Conservation (phyloP, 805 yeast species). For the Kodamaea laetipori region DNA sequence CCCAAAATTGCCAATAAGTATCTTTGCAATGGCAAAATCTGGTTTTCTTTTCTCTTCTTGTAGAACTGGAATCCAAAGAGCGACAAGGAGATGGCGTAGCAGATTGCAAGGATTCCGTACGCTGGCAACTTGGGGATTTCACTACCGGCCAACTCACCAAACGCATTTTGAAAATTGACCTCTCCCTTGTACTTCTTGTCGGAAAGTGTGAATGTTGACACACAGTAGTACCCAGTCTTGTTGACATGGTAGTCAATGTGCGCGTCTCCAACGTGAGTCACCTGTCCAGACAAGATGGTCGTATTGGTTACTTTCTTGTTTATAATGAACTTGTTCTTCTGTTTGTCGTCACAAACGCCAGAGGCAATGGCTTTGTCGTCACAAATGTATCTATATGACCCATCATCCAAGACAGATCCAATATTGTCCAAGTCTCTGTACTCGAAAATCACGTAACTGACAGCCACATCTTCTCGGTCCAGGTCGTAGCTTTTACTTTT, state of each 20-base stretch:
- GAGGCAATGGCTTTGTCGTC: slow-evolving; percentile 64
- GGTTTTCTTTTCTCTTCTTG: slow-evolving; percentile 72
- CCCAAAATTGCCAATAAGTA: slow-evolving; percentile 84
- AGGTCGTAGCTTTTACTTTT: slow-evolving; percentile 23
- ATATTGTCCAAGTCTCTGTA: slow-evolving; percentile 71
- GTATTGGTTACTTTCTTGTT: slow-evolving; percentile 47
- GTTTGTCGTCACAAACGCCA: slow-evolving; percentile 50
- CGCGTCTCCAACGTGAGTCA: slow-evolving; percentile 60
- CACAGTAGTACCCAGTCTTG: slow-evolving; percentile 90
- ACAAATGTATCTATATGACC: slow-evolving; percentile 65
- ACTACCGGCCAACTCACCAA: slow-evolving; percentile 84
- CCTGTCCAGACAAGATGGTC: slow-evolving; percentile 56
- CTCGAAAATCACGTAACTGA: slow-evolving; percentile 79
- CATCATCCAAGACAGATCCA: slow-evolving; percentile 55
- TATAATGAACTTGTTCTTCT: slow-evolving; percentile 66
- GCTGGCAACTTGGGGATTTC: slow-evolving; percentile 90
- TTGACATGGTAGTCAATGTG: slow-evolving; percentile 63
- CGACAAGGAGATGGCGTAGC: slow-evolving; percentile 80
- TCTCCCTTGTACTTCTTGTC: slow-evolving; percentile 56
- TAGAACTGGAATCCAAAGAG: slow-evolving; percentile 82
- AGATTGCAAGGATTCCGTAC: slow-evolving; percentile 81
- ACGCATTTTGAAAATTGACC: slow-evolving; percentile 89
- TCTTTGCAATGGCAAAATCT: slow-evolving; percentile 85
- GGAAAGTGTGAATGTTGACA: slow-evolving; percentile 62
- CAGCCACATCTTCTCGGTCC: slow-evolving; percentile 39